phyloP scores from a whole-genome alignment of 148 eudicot genomes.

The Cornus kousa region DNA sequence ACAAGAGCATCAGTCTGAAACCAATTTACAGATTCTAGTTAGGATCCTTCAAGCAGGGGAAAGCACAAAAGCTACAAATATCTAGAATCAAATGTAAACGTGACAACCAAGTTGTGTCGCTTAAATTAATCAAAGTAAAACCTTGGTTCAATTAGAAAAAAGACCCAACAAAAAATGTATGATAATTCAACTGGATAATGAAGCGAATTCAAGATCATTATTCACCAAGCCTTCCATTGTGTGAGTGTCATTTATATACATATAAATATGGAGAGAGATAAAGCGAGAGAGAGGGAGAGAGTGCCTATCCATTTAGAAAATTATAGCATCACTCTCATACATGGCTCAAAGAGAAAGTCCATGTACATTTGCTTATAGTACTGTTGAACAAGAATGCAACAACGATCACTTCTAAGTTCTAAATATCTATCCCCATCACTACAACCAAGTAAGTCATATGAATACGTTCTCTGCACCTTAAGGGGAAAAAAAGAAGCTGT shows the following conservation, averaged over 20 bases:
- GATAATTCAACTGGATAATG: not conserved
- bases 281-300: not conserved
- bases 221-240: not conserved
- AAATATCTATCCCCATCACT: not conserved
- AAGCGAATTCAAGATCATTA: not conserved
- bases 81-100: not conserved
- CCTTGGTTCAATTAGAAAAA: not conserved
- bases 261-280: not conserved
- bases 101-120: not conserved
- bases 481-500: not conserved
- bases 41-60: not conserved
- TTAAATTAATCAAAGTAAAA: not conserved
- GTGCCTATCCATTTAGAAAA: not conserved
- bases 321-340: conserved; percentile 1
- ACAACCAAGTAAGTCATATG: not conserved
- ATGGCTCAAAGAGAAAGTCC: not conserved
- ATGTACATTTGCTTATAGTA: not conserved
- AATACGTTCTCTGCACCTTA: conserved; percentile 1
- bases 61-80: not conserved
- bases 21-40: conserved; percentile 10
- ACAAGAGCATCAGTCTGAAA: conserved; percentile 88
- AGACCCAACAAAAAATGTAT: not conserved
- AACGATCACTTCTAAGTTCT: not conserved
- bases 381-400: not conserved
- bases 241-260: not conserved